Evolutionary conservation across 192 early-diverging fungal genomes (phyloP), one percentile per base, ranked within the genome.

Genomic region (Umbelopsis isabellina): DNA sequence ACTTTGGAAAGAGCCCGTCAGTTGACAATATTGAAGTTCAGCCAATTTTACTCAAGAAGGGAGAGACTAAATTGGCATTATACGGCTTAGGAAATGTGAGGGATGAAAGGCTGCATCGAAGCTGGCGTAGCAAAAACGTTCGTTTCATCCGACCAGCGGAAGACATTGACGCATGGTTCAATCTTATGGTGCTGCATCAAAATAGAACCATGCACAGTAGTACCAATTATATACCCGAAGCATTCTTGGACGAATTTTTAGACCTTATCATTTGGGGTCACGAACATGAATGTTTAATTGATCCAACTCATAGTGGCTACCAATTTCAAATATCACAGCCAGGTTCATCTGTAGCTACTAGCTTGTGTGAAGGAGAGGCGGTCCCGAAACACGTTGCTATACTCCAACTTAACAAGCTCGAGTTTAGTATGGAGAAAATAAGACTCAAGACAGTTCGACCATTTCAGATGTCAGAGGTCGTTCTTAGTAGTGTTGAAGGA

Each of bases 211-310:
- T 87, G 52, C 95, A 95, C 68, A 91, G 91, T 0, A 86, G 88
- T 3, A 96, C 87, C 48, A 92, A 85, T 82, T 92, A 93, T 76
- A 94, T 98, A 33, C 95, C 95, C 0, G 94, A 95, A 75, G 82
- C 84, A n/a, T 95, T 91, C 70, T 73, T 98, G 27, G 89, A 91
- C 50, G 76, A 83, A 16, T 95, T 94, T 74, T 75, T 98, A 35
- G 81, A 98, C 61, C 70, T 98, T 18, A 82, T 97, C 12, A 64
- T 98, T 3, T 98, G 97, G 97, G 97, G 97, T 6, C 97, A 98
- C 73, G 97, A 98, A 82, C 97, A 98, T 80, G 95, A 98, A 72
- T 98, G 95, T 74, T 78, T 83, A 48, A 90, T 97, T 15, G 89
- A 93, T 46, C 92, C 93, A 1, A 86, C 85, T 51, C 79, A 84